Evolutionary conservation across 345 rosid genomes (phyloP), one percentile per base, ranked within the genome.

Genomic region (Populus davidiana): DNA sequence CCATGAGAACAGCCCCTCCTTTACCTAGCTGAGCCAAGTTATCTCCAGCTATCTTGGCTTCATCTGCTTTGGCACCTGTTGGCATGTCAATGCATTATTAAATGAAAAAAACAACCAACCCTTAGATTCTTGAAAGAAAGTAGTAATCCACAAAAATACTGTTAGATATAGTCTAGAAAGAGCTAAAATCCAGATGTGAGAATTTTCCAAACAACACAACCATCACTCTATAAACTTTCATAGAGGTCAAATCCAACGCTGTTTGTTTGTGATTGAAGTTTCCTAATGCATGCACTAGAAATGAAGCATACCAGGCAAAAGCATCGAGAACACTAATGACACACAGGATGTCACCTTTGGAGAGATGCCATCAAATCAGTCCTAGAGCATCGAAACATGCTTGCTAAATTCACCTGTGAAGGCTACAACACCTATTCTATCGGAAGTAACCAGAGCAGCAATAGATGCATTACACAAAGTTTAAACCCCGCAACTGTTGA

Each of bases 1-100:
- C 86, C 97, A 91, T 93, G 78, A 93, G 98, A 67, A 90, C 94
- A 23, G 91, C 96, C 76, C 94, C 97, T 4, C 82, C 89, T 82
- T 90, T 89, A 69, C 88, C 89, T 14, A 95, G 80, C 79, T 87
- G 92, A 33, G 96, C 82, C 86, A 93, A 85, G 62, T 81, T 59
- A 78, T 93, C 96, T 59, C 90, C 93, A 1, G 84, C 76, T 50
- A 50, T 83, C 82, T 87, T 91, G 17, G 88, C 6, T 77, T 92
- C 98, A 70, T 95, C 99, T 0, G 67, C 79, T 83, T 92, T 92
- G 75, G 87, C 79, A 75, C 99, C 98, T 93, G 84, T 72, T 50
- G 4, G 43, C 65, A 74, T 67, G 20, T 1, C 7, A 16, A 36
- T 9, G 63, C 5, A 52, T 23, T 25, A 13, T 23, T 25, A 67